Evolutionary conservation across 2,329 filamentous ascomycete species (phyloP).

Genomic region (Penicillium sp.): DNA sequence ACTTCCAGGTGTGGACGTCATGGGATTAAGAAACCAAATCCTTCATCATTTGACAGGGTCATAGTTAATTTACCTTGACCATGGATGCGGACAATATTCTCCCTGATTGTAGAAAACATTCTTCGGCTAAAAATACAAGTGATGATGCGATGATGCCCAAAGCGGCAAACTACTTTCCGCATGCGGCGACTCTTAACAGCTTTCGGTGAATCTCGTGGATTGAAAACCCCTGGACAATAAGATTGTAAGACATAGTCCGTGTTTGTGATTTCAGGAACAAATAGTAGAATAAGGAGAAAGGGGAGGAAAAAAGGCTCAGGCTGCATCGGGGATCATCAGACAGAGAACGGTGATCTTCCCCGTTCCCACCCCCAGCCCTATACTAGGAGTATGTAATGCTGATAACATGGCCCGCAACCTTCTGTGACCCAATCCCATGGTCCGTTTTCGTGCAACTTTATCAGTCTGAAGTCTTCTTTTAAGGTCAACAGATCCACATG

Average conservation of each 20-base stretch:
- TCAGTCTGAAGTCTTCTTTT: constrained; percentile 20
- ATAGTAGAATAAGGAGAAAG: neutral
- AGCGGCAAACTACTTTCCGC: constrained; percentile 27
- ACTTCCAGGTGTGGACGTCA: constrained; percentile 4
- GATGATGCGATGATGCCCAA: constrained; percentile 25
- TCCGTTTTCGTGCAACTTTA: constrained; percentile 29
- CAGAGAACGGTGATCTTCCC: constrained; percentile 17
- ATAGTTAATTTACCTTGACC: neutral
- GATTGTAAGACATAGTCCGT: constrained; percentile 1
- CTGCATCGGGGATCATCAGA: constrained; percentile 24
- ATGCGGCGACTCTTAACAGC: constrained; percentile 25
- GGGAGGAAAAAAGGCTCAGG: neutral
- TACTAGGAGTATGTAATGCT: constrained; percentile 29
- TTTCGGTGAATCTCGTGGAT: constrained; percentile 12
- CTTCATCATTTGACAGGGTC: constrained; percentile 24
- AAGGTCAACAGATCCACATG: constrained; percentile 31
- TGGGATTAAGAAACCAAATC: constrained; percentile 1
- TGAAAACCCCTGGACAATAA: constrained; percentile 8
- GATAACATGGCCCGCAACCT: constrained; percentile 27
- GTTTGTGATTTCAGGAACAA: neutral
- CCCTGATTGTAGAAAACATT: constrained; percentile 2
- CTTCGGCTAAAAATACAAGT: constrained; percentile 12
- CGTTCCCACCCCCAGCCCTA: constrained; percentile 5
- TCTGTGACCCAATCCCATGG: constrained; percentile 34
- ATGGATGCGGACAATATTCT: neutral